Conservation (phyloP, 2,329 filamentous ascomycete genomes). For the Pestalotiopsis sp. region DNA sequence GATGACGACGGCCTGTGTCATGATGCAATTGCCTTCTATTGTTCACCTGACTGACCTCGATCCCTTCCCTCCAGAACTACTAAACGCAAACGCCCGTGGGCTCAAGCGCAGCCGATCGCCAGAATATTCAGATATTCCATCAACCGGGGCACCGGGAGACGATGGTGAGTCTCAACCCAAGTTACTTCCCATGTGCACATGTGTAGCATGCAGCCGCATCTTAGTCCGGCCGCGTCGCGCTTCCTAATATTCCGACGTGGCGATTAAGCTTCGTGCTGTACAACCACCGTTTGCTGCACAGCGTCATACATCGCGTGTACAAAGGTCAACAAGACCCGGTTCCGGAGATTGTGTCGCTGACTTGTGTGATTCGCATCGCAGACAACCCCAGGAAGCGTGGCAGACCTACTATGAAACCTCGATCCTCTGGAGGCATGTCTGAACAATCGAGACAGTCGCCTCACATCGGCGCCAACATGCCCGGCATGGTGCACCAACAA, state of each 20-base stretch:
- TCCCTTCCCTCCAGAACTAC: slow-evolving; percentile 45
- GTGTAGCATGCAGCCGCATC: slow-evolving; percentile 14
- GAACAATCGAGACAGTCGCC: slow-evolving; percentile 60
- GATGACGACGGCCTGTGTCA: neutral
- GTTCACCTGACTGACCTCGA: neutral
- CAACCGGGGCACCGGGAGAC: slow-evolving; percentile 63
- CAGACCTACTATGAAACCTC: slow-evolving; percentile 62
- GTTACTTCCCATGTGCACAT: slow-evolving; percentile 17
- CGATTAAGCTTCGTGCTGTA: slow-evolving; percentile 14
- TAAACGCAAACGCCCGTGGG: slow-evolving; percentile 63
- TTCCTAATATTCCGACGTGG: neutral
- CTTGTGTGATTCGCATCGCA: slow-evolving; percentile 33
- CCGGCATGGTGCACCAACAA: slow-evolving; percentile 32
- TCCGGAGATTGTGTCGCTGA: slow-evolving; percentile 30
- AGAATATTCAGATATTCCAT: slow-evolving; percentile 61
- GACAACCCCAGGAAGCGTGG: slow-evolving; percentile 60
- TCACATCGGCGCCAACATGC: slow-evolving; percentile 34
- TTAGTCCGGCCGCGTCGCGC: slow-evolving; percentile 13
- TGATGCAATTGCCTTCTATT: neutral
- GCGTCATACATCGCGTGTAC: slow-evolving; percentile 25
- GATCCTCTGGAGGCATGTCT: slow-evolving; percentile 51
- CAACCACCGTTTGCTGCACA: slow-evolving; percentile 10
- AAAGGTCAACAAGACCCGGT: slow-evolving; percentile 28
- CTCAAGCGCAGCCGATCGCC: slow-evolving; percentile 82
- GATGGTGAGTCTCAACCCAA: slow-evolving; percentile 67